Percentiles rank a stretch among this genome's conserved stretches.
These are phyloP conservation scores for Colletotrichum chlorophyti DNA, from an alignment of 2,329 filamentous ascomycete genomes.

Conservation along the genomic window DNA sequence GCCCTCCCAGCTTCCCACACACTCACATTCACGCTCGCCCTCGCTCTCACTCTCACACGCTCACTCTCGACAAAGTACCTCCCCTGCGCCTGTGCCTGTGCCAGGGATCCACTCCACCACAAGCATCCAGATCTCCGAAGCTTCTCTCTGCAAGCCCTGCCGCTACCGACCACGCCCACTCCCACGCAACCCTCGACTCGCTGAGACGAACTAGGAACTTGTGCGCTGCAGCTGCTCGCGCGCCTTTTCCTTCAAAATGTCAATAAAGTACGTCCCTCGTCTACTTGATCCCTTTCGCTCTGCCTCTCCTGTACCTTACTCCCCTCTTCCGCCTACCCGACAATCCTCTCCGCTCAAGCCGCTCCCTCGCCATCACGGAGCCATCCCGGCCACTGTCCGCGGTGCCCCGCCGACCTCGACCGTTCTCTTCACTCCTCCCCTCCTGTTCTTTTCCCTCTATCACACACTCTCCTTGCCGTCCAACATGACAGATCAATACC, in stretches of 20 bases:
- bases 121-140: conserved; percentile 31
- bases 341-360: conserved; percentile 16
- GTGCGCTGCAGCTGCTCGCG: conserved; percentile 26
- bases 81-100: conserved; percentile 24
- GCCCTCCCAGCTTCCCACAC: conserved; percentile 13
- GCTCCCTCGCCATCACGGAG: conserved; percentile 26
- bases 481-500: conserved; percentile 49
- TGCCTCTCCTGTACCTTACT: not conserved
- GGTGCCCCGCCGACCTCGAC: conserved; percentile 23
- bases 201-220: conserved; percentile 31
- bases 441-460: too few species aligned
- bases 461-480: conserved; percentile 19
- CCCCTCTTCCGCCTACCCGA: conserved; percentile 1
- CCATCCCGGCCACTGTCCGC: conserved; percentile 25
- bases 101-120: conserved; percentile 31
- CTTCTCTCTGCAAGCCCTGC: conserved; percentile 31
- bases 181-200: conserved; percentile 30
- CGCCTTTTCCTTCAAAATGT: conserved; percentile 46
- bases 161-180: conserved; percentile 30
- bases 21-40: too few species aligned
- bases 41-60: too few species aligned
- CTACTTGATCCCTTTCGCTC: conserved; percentile 5
- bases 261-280: conserved; percentile 58
- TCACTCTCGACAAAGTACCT: conserved; percentile 24
- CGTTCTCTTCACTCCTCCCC: conserved; percentile 9